These are phyloP conservation scores for Reutealis trisperma DNA, from an alignment of 345 rosid species.

Conservation along the genomic window DNA sequence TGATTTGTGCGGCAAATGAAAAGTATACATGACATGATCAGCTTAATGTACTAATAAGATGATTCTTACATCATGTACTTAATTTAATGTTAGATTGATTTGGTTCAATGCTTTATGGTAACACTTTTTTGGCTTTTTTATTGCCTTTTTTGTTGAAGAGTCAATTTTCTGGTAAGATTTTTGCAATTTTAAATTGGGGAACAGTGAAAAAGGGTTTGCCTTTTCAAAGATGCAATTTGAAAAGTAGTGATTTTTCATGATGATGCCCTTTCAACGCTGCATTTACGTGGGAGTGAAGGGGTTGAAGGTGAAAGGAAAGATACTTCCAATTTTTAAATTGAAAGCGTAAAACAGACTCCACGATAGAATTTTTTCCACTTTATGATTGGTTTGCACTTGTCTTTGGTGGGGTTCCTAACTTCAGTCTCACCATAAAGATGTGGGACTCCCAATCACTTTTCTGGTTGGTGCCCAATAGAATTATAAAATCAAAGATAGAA, in stretches of 20 bases:
- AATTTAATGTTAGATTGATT: background rate
- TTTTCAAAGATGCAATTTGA: too few relatives aligned
- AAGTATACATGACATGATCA: background rate
- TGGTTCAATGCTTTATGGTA: background rate
- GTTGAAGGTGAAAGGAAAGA: background rate
- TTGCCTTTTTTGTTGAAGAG: background rate
- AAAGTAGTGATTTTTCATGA: background rate
- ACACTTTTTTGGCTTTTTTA: background rate
- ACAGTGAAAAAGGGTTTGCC: background rate
- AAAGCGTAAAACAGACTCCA: background rate
- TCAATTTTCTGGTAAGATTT: background rate
- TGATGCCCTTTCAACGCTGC: background rate
- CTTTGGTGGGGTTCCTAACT: background rate
- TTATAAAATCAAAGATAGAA: too few relatives aligned
- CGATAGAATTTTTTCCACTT: background rate
- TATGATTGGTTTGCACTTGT: background rate
- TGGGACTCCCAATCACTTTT: background rate
- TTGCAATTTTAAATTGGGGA: background rate
- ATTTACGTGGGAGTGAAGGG: background rate
- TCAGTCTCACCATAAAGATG: background rate
- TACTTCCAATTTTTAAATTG: background rate
- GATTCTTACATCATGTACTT: too few relatives aligned
- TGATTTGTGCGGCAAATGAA: conserved; percentile 25
- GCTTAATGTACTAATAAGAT: background rate
- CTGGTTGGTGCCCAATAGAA: background rate